Conservation (phyloP, 306 rosid species). For the Argentina anserina region DNA sequence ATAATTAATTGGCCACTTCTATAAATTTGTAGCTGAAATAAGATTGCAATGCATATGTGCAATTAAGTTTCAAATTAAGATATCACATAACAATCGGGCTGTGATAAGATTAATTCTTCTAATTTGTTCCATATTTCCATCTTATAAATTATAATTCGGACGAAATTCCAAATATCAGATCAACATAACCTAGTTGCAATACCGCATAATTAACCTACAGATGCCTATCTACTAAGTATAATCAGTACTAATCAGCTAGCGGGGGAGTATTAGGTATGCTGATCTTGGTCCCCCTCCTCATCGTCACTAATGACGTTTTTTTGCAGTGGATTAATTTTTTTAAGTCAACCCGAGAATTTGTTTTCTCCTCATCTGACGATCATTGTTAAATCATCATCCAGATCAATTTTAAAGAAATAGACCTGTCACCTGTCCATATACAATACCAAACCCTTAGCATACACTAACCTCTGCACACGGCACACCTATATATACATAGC, state of each 20-base stretch:
- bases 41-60: too few relatives aligned
- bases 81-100: too few relatives aligned
- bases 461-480: neutral
- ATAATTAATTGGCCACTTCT: too few relatives aligned
- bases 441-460: neutral
- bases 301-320: conserved; percentile 17
- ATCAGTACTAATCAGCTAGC: neutral
- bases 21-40: too few relatives aligned
- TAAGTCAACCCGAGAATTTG: neutral
- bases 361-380: neutral
- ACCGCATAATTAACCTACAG: too few relatives aligned
- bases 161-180: neutral
- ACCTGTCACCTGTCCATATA: neutral
- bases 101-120: too few relatives aligned
- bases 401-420: neutral
- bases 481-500: conserved; percentile 5
- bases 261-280: neutral
- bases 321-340: neutral
- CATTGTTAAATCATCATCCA: neutral
- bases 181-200: neutral
- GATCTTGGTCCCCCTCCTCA: neutral
- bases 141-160: too few relatives aligned
- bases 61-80: too few relatives aligned
- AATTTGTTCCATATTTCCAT: too few relatives aligned
- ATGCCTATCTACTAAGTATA: too few relatives aligned